phyloP scores from a whole-genome alignment of 495 filamentous ascomycete species.

The Amphirosellinia nigrospora region DNA sequence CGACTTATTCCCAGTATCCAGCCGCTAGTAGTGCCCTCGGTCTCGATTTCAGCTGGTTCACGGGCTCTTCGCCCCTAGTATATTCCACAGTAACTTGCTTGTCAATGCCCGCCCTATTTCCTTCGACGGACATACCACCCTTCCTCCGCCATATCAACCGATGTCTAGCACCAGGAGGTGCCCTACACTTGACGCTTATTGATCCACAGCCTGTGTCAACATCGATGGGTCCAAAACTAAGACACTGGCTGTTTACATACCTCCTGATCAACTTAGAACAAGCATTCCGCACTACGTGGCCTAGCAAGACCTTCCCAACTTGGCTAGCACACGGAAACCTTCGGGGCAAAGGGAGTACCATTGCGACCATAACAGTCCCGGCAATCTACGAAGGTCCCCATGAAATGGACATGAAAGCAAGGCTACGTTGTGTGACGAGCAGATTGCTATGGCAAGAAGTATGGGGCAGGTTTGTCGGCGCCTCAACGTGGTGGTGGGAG shows the following conservation, averaged over 20 bases:
- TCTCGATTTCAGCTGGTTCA: constrained; percentile 39
- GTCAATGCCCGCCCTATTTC: constrained; percentile 45
- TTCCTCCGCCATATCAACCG: constrained; percentile 47
- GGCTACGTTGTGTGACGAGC: constrained; percentile 46
- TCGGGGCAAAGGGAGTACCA: constrained; percentile 39
- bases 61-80: constrained; percentile 41
- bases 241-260: constrained; percentile 55
- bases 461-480: constrained; percentile 54
- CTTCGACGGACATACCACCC: constrained; percentile 44
- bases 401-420: constrained; percentile 29
- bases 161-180: constrained; percentile 45
- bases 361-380: constrained; percentile 44
- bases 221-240: constrained; percentile 51
- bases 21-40: constrained; percentile 40
- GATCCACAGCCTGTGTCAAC: constrained; percentile 52
- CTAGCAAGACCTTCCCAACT: constrained; percentile 47
- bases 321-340: constrained; percentile 52
- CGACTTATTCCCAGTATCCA: constrained; percentile 45
- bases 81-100: constrained; percentile 45
- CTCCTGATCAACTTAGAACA: constrained; percentile 53
- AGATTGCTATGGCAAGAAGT: constrained; percentile 53
- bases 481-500: constrained; percentile 59
- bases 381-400: constrained; percentile 34
- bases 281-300: constrained; percentile 52
- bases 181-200: constrained; percentile 52